Conservation (phyloP, 768 basidiomycete genomes). For the Suillus plorans region DNA sequence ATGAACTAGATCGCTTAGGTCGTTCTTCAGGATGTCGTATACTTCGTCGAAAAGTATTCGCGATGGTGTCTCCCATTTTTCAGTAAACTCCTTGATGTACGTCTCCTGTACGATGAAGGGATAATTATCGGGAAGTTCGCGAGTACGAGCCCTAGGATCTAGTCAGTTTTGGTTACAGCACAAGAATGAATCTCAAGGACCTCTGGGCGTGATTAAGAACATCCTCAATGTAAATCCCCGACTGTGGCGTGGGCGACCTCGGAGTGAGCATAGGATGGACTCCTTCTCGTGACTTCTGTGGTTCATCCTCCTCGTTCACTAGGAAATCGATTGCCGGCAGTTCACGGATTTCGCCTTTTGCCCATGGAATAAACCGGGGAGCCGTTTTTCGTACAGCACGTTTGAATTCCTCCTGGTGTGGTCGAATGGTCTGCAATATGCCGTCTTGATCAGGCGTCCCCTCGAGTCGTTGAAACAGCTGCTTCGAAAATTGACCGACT, state of each 20-base stretch:
- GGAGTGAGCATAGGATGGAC: neutral
- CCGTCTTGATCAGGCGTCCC: slow-evolving; percentile 55
- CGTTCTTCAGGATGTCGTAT: slow-evolving; percentile 34
- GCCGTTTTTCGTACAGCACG: slow-evolving; percentile 49
- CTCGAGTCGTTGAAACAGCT: slow-evolving; percentile 45
- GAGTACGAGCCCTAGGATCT: slow-evolving; percentile 55
- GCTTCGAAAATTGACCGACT: slow-evolving; percentile 46
- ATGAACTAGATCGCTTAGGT: slow-evolving; percentile 43
- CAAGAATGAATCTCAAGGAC: slow-evolving; percentile 26
- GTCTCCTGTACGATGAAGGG: slow-evolving; percentile 59
- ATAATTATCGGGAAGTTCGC: slow-evolving; percentile 68
- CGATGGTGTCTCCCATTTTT: slow-evolving; percentile 51
- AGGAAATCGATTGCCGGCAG: slow-evolving; percentile 32
- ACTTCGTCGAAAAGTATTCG: slow-evolving; percentile 43
- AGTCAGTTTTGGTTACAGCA: neutral
- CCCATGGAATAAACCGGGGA: slow-evolving; percentile 58
- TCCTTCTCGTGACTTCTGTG: neutral
- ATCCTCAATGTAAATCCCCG: slow-evolving; percentile 50
- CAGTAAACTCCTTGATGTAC: slow-evolving; percentile 46
- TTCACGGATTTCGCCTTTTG: slow-evolving; percentile 10
- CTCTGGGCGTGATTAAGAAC: slow-evolving; percentile 45
- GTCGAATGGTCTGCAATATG: slow-evolving; percentile 55
- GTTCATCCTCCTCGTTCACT: slow-evolving; percentile 37
- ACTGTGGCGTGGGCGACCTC: slow-evolving; percentile 3
- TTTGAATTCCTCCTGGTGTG: slow-evolving; percentile 48